phyloP scores from a whole-genome alignment of 768 basidiomycete genomes.

The Arthromyces matolae region DNA sequence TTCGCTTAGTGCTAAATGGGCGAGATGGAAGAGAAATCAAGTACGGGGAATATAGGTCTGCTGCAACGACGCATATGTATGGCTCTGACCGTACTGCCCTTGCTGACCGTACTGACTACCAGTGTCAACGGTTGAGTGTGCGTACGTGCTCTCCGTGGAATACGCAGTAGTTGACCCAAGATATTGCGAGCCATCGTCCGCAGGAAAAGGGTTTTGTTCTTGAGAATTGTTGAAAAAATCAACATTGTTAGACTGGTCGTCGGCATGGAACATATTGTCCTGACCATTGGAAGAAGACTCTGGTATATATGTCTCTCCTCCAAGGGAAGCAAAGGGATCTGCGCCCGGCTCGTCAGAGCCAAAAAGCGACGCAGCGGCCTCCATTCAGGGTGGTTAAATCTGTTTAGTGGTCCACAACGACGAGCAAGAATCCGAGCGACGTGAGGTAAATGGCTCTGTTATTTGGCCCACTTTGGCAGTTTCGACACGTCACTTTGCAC shows the following conservation, averaged over 20 bases:
- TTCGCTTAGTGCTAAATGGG: not conserved
- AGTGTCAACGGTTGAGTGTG: conserved; percentile 5
- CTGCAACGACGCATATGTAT: conserved; percentile 21
- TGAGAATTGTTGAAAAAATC: conserved; percentile 7
- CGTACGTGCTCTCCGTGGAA: conserved; percentile 5
- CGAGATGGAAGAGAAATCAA: not conserved
- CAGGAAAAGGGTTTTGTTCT: not conserved
- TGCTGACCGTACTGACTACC: conserved; percentile 27
- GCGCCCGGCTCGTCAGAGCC: conserved; percentile 57
- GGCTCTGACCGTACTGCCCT: conserved; percentile 24
- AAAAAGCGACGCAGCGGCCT: conserved; percentile 82
- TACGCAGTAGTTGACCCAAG: conserved; percentile 16
- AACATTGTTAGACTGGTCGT: conserved; percentile 8
- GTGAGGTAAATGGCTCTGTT: conserved; percentile 17
- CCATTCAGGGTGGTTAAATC: conserved; percentile 39
- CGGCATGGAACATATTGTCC: conserved; percentile 16
- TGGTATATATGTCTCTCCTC: conserved; percentile 24
- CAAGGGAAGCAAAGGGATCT: conserved; percentile 64
- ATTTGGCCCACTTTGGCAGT: conserved; percentile 37
- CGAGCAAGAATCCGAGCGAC: conserved; percentile 2
- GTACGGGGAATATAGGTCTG: conserved; percentile 11
- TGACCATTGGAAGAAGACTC: conserved; percentile 23
- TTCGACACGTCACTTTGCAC: conserved; percentile 33
- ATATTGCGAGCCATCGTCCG: conserved; percentile 12
- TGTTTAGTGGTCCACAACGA: conserved; percentile 8